Conservation (phyloP, 139 green algal species). For the Chlorella sp. region DNA sequence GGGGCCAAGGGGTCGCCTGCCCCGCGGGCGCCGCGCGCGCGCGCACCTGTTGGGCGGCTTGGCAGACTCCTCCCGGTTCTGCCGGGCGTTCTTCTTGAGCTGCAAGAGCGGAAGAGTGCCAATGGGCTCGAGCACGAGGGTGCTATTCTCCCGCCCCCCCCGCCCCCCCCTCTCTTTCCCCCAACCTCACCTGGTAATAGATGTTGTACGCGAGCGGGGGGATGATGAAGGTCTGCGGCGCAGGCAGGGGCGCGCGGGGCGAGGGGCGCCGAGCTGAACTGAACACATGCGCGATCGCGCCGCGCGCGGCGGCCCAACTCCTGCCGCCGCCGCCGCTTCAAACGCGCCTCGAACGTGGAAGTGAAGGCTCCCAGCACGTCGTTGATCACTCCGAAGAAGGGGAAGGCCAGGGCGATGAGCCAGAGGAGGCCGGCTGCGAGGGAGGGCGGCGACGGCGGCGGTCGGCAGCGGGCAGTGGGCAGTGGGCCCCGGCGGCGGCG, state of each 20-base stretch:
- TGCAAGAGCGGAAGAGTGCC: too few species aligned
- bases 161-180: too few species aligned
- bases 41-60: conserved; percentile 9
- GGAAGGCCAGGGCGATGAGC: conserved; percentile 30
- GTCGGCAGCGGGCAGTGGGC: neutral
- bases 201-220: conserved; percentile 30
- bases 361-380: conserved; percentile 34
- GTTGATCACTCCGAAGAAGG: conserved; percentile 39
- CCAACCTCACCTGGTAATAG: too few species aligned
- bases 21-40: neutral
- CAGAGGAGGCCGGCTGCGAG: conserved; percentile 9
- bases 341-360: conserved; percentile 26
- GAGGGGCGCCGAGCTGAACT: neutral
- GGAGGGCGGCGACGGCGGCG: neutral
- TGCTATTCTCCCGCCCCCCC: too few species aligned
- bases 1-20: too few species aligned
- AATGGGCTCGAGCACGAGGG: too few species aligned
- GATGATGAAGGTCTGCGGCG: conserved; percentile 30
- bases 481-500: too few species aligned
- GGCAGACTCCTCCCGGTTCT: neutral
- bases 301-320: too few species aligned
- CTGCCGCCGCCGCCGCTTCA: neutral
- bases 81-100: neutral
- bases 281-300: too few species aligned
- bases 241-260: neutral